Conservation (phyloP, 768 basidiomycete species). For the Stropharia rugosoannulata region DNA sequence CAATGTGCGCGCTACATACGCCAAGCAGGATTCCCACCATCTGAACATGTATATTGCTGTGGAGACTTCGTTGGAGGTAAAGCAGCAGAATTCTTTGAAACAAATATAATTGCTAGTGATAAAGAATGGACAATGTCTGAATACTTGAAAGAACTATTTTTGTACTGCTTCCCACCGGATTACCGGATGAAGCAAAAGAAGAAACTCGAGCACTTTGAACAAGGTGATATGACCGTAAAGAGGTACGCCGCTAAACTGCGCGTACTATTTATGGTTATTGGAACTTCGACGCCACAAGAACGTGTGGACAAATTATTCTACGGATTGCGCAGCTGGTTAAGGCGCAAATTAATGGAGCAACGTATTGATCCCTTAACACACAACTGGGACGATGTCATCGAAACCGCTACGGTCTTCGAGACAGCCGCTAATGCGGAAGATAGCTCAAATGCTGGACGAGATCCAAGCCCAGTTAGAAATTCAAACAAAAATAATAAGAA, state of each 20-base stretch:
- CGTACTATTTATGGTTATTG: constrained; percentile 27
- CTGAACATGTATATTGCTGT: constrained; percentile 17
- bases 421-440: constrained; percentile 11
- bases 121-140: constrained; percentile 18
- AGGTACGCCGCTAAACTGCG: constrained; percentile 30
- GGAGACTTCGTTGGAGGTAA: constrained; percentile 26
- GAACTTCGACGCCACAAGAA: constrained; percentile 20
- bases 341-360: constrained; percentile 24
- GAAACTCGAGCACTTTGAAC: constrained; percentile 17
- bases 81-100: constrained; percentile 28
- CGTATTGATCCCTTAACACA: constrained; percentile 25
- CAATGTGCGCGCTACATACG: not conserved
- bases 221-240: constrained; percentile 22
- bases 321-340: constrained; percentile 24
- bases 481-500: too few relatives aligned
- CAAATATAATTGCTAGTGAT: constrained; percentile 13
- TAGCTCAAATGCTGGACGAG: too few relatives aligned
- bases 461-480: too few relatives aligned
- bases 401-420: constrained; percentile 31
- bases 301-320: constrained; percentile 33
- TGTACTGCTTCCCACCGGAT: constrained; percentile 32
- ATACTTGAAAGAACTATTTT: constrained; percentile 29
- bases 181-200: constrained; percentile 24
- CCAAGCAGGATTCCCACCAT: not conserved
- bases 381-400: constrained; percentile 23